Percentiles rank a stretch among this genome's conserved stretches.
Conservation (phyloP, 257 asterid species). For the Solanum ossicruentum region DNA sequence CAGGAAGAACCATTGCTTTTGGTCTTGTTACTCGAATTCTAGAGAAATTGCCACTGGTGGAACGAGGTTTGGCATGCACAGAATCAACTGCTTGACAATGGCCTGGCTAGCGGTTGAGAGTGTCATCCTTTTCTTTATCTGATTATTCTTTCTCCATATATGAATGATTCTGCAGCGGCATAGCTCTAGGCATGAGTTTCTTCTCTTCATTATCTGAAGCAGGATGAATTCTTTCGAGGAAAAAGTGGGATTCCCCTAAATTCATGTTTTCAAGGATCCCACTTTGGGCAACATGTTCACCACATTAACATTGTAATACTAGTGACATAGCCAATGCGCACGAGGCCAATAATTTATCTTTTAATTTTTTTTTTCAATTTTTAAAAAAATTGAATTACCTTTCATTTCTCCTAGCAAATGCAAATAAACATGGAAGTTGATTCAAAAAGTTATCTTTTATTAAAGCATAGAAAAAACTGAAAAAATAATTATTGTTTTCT, state of each 20-base stretch:
- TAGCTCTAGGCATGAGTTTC: background rate
- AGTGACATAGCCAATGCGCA: no score
- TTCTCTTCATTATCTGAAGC: background rate
- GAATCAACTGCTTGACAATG: background rate
- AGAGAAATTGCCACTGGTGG: background rate
- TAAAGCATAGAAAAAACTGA: no score
- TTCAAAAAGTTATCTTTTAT: no score
- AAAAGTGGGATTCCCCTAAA: background rate
- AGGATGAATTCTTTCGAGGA: background rate
- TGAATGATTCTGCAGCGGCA: background rate
- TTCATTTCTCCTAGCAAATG: no score
- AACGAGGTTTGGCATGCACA: background rate
- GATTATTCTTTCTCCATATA: background rate
- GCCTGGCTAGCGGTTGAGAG: background rate
- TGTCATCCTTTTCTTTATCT: background rate
- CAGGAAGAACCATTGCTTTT: constrained; percentile 76
- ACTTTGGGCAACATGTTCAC: background rate
- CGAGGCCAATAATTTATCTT: no score
- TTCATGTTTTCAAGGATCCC: background rate
- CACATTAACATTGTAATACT: background rate
- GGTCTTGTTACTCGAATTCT: constrained; percentile 8
- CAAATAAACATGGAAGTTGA: no score
- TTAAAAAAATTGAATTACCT: no score
- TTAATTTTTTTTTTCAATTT: no score
- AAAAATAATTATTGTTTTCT: no score